Conservation (phyloP, 2,329 filamentous ascomycete genomes). For the Aspergillus transmontanensis region DNA sequence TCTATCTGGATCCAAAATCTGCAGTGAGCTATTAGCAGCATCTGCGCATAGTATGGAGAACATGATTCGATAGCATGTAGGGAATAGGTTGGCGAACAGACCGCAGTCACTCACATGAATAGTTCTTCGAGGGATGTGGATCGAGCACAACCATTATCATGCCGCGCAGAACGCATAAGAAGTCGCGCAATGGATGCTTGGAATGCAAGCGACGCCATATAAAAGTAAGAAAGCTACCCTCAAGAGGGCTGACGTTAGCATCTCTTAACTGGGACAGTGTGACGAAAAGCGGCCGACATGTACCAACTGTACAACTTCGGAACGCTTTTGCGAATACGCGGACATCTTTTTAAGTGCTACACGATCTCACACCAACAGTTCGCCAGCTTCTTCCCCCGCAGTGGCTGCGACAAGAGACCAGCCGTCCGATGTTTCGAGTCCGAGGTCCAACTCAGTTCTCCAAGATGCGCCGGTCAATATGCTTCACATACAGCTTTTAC, state of each 20-base stretch:
- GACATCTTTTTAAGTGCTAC: neutral
- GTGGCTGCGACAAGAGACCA: neutral
- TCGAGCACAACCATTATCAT: constrained; percentile 6
- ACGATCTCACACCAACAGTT: constrained; percentile 2
- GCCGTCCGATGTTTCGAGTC: neutral
- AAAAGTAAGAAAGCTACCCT: constrained; percentile 30
- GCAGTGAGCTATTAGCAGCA: neutral
- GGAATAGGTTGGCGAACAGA: neutral
- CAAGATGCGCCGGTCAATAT: constrained; percentile 28
- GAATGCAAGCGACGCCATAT: constrained; percentile 44
- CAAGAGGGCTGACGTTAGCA: neutral
- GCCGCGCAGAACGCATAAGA: constrained; percentile 36
- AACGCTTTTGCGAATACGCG: constrained; percentile 23
- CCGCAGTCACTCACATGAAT: neutral
- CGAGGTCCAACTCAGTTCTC: neutral
- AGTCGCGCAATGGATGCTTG: constrained; percentile 42
- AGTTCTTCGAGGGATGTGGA: neutral
- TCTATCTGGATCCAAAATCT: neutral
- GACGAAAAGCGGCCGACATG: constrained; percentile 37
- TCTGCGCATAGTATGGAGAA: neutral
- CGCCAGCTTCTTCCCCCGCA: neutral
- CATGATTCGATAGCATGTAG: neutral
- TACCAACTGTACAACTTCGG: constrained; percentile 32
- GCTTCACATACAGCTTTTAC: constrained; percentile 33
- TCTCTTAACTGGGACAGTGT: constrained; percentile 26